phyloP scores from a whole-genome alignment of 306 rosid species.

The Vigna mungo region DNA sequence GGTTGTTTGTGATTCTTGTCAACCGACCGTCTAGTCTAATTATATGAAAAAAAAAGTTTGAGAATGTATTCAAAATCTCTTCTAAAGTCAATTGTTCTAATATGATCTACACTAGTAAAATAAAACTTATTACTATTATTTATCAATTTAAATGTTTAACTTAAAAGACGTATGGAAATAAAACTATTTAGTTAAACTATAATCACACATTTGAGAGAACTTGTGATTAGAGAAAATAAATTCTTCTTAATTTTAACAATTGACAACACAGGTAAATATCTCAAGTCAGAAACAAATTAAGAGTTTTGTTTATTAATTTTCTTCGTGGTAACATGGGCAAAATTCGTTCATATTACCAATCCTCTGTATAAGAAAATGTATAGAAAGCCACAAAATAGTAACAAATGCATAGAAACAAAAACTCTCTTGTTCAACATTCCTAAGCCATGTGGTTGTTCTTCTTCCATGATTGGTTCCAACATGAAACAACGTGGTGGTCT shows the following conservation, averaged over 20 bases:
- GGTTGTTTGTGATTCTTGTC: too few relatives aligned
- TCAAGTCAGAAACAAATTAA: neutral
- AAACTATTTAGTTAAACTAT: too few relatives aligned
- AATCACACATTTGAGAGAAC: too few relatives aligned
- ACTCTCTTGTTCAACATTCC: conserved; percentile 11
- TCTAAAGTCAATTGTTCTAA: too few relatives aligned
- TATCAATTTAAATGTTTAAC: neutral
- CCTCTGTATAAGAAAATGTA: conserved; percentile 47
- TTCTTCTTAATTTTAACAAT: too few relatives aligned
- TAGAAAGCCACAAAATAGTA: conserved; percentile 33
- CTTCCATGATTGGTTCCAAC: conserved; percentile 48
- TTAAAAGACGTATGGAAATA: neutral
- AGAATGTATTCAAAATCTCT: too few relatives aligned
- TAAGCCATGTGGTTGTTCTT: conserved; percentile 34
- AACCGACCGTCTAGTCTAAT: too few relatives aligned
- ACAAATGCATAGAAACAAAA: conserved; percentile 40
- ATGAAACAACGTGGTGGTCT: conserved; percentile 10
- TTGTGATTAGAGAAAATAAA: too few relatives aligned
- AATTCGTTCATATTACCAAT: conserved; percentile 12
- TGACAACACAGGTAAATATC: neutral
- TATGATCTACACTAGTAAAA: too few relatives aligned
- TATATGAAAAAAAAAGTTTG: too few relatives aligned
- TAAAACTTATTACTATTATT: too few relatives aligned
- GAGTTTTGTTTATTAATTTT: neutral
- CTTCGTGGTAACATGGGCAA: neutral